Base-by-base conservation (phyloP, 2,329 filamentous ascomycete species). In the Pestalotiopsis sp. region DNA sequence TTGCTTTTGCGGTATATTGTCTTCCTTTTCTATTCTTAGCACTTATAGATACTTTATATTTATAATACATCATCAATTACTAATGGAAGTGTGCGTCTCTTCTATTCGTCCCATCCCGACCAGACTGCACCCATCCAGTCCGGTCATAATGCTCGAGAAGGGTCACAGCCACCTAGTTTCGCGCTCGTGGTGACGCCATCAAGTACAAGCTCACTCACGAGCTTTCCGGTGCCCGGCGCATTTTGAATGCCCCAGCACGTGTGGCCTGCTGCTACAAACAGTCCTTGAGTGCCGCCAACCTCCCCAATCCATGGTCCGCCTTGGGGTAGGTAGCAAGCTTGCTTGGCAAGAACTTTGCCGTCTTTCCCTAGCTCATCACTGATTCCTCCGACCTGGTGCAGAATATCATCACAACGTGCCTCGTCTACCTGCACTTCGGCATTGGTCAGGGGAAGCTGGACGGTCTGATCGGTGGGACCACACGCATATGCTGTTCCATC, bases 201-300 rank as follows among this genome's bases (percentile, higher is more conserved):
- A 73, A 91, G 87, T 1, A 91, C 79, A 75, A 91, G 85, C 76
- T 91, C 89, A 71, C 87, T 89, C 70, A 91, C 86, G 65, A 91
- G 75, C 79, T 90, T 90, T 1, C 89, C 89, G 9, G 92, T 95
- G 4, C 85, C 92, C 1, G 92, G 92, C 23, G 88, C 91, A 80
- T 95, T 95, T 80, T 94, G 92, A 56, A 95, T 94, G 0, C 92
- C 92, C 92, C 92, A 95, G 77, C 92, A 94, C 2, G 91, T 93
- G 81, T 95, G 92, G 0, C 92, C 92, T 0, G 91, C 86, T 1
- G 92, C 92, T 71, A 95, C 82, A 64, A 90, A 83, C 58, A 94
- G 76, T 0, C 92, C 92, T 70, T 87, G 86, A 1, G 88, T 86
- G 4, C 69, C 71, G 6, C 86, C 85, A n/a, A 92, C 91, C 65